phyloP scores from a whole-genome alignment of 257 asterid species.

The Lycium barbarum region DNA sequence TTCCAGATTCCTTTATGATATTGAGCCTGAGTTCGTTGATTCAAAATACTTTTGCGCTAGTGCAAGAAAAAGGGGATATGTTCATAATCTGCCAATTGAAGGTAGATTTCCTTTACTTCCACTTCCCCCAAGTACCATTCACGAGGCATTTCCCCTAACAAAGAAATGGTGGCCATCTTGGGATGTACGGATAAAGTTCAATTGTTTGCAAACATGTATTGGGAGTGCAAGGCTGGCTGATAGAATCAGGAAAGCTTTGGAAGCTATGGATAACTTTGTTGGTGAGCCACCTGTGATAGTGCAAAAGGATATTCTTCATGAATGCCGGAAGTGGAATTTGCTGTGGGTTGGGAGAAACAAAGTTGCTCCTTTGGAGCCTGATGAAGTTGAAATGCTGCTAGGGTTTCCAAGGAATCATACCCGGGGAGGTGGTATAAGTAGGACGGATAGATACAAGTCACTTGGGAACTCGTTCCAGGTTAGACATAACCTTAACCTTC shows the following conservation, averaged over 20 bases:
- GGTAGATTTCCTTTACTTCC: conserved; percentile 50
- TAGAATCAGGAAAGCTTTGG: conserved; percentile 46
- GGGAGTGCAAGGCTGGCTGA: conserved; percentile 53
- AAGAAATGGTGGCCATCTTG: conserved; percentile 60
- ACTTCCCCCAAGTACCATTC: conserved; percentile 46
- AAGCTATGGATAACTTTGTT: conserved; percentile 33
- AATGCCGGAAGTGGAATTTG: conserved; percentile 88
- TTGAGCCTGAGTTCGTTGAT: conserved; percentile 57
- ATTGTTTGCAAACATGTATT: conserved; percentile 53
- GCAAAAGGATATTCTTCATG: conserved; percentile 55
- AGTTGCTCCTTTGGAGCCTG: conserved; percentile 86
- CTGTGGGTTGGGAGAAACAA: conserved; percentile 92
- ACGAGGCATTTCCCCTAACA: conserved; percentile 53
- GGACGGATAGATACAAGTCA: conserved; percentile 84
- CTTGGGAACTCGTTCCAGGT: conserved; percentile 96
- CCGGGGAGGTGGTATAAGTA: conserved; percentile 88
- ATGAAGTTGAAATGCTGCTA: conserved; percentile 76
- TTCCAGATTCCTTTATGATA: conserved; percentile 39
- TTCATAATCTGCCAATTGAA: conserved; percentile 52
- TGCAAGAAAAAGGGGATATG: conserved; percentile 53
- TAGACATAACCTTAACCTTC: conserved; percentile 25
- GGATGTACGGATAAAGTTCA: conserved; percentile 51
- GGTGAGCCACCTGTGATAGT: conserved; percentile 65
- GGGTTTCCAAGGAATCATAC: conserved; percentile 93
- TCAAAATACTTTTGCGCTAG: conserved; percentile 54